A percentile compares a stretch with the other conserved stretches of the same genome.
These are phyloP conservation scores for Colletotrichum camelliae DNA, from an alignment of 2,329 filamentous ascomycete genomes.

Conservation along the genomic window DNA sequence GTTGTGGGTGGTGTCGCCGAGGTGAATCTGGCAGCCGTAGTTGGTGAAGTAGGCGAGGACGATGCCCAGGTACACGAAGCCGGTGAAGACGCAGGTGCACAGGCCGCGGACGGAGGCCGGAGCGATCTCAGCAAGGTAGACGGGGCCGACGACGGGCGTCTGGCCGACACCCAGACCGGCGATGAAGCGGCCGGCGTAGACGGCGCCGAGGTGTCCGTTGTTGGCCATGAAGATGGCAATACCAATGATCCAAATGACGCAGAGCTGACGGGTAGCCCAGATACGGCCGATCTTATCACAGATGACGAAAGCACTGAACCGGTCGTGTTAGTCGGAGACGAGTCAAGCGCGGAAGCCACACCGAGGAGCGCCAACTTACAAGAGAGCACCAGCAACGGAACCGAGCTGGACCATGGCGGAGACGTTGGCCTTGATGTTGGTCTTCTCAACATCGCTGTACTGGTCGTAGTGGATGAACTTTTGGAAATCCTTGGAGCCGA, in stretches of 20 bases:
- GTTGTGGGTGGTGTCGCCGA: conserved; percentile 49
- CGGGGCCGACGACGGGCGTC: conserved; percentile 70
- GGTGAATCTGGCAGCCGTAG: conserved; percentile 61
- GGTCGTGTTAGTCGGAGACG: neutral
- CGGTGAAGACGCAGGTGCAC: conserved; percentile 65
- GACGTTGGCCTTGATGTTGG: conserved; percentile 78
- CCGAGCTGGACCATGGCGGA: conserved; percentile 84
- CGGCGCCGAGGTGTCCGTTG: conserved; percentile 57
- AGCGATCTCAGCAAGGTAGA: conserved; percentile 76
- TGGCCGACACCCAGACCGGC: conserved; percentile 71
- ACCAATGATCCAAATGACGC: conserved; percentile 61
- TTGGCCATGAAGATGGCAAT: conserved; percentile 64
- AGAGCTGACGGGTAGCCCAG: conserved; percentile 65
- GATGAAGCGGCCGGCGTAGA: conserved; percentile 72
- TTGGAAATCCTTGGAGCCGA: conserved; percentile 71
- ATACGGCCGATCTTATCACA: conserved; percentile 68
- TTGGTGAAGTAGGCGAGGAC: conserved; percentile 81
- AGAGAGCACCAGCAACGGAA: conserved; percentile 72
- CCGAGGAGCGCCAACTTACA: conserved; percentile 35
- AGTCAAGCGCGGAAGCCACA: neutral
- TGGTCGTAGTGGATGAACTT: conserved; percentile 60
- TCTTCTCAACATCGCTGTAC: conserved; percentile 57
- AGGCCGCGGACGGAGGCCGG: conserved; percentile 74
- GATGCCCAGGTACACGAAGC: conserved; percentile 75
- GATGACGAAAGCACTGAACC: conserved; percentile 58